Base-by-base conservation (phyloP, 2,329 filamentous ascomycete species). In the Sarocladiaceae sp. region DNA sequence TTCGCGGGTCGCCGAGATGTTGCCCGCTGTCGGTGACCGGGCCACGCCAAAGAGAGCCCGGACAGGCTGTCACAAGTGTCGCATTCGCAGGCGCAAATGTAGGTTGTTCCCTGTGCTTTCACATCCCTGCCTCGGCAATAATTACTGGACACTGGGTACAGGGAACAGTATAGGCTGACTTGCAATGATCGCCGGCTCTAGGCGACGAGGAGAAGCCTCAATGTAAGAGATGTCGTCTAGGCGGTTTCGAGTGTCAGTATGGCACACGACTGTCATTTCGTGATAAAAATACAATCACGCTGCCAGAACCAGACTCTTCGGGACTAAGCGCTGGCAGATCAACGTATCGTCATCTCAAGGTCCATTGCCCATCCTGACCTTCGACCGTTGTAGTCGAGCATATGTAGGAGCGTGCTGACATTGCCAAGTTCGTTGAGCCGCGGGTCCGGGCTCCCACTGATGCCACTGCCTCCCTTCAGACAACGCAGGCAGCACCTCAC, bases 151-250 rank as follows among this genome's bases (percentile, higher is more conserved):
- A n/a, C n/a, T n/a, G n/a, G n/a, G n/a, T n/a, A n/a, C n/a, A n/a
- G n/a, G n/a, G n/a, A n/a, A n/a, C n/a, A n/a, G n/a, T n/a, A n/a
- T n/a, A n/a, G n/a, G n/a, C n/a, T n/a, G n/a, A n/a, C n/a, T n/a
- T n/a, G n/a, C n/a, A n/a, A n/a, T n/a, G n/a, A n/a, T n/a, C n/a
- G n/a, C n/a, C n/a, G n/a, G 16, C 21, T 16, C 16, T 45, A 75
- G 71, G 73, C 47, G 72, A 76, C 47, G 73, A 76, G 55, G 57
- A 57, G 12, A 75, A 72, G 50, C 73, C 73, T 3, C 55, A 55
- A 3, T 77, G 73, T 33, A 65, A 63, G 33, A 69, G 72, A 49
- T 76, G 73, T 47, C 53, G 64, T 13, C 59, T 63, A 1, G 67
- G 71, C 26, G 64, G 64, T 7, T 66, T 72, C 23, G 62, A 69